A percentile compares a stretch with the other conserved stretches of the same genome.
phyloP scores from a whole-genome alignment of 2,329 filamentous ascomycete genomes.

The Ciborinia camelliae region DNA sequence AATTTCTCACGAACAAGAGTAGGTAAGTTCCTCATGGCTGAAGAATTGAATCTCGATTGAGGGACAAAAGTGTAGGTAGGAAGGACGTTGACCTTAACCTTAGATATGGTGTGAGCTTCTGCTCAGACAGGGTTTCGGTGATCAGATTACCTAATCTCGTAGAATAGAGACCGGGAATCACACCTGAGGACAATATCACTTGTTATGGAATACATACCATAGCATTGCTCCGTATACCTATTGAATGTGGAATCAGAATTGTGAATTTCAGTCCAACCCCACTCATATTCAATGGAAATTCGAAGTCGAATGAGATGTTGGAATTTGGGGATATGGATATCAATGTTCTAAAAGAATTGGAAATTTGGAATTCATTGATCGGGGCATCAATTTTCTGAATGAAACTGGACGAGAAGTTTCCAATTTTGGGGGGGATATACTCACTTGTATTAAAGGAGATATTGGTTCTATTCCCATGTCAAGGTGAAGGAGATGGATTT shows the following conservation, averaged over 20 bases:
- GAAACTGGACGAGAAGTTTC: neutral
- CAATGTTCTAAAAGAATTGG: neutral
- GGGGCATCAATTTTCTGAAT: neutral
- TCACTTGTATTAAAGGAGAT: neutral
- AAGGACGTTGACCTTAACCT: neutral
- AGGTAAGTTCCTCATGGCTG: constrained; percentile 27
- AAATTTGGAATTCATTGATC: neutral
- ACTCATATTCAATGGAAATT: neutral
- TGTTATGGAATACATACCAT: no score
- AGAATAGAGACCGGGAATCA: no score
- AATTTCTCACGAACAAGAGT: constrained; percentile 33
- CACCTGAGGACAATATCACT: neutral
- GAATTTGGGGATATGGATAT: neutral
- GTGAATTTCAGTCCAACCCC: neutral
- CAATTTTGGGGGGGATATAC: neutral
- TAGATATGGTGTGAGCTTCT: neutral
- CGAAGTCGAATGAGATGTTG: neutral
- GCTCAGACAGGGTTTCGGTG: neutral
- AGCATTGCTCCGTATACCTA: no score
- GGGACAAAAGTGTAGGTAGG: neutral
- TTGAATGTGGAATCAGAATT: neutral
- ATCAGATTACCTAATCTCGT: constrained; percentile 1
- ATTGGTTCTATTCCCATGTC: neutral
- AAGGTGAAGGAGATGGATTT: neutral
- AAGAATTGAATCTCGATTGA: no score